Conservation (phyloP, 139 green algal species). For the Tetratostichococcus sp. region DNA sequence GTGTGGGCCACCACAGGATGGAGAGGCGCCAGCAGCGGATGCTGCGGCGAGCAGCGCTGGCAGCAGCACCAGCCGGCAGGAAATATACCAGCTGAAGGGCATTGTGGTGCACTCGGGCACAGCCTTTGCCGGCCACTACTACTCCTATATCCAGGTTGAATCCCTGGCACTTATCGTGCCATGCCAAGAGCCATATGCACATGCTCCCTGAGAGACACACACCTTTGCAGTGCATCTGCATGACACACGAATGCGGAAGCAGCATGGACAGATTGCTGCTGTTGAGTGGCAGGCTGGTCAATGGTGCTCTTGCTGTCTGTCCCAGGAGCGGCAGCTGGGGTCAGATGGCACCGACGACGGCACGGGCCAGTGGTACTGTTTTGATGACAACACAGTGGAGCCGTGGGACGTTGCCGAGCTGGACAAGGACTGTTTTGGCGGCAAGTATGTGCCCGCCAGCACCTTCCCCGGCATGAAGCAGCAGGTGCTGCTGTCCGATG, state of each 20-base stretch:
- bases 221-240: no score
- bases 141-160: slow-evolving; percentile 84
- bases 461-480: not conserved
- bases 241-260: no score
- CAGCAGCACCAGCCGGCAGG: slow-evolving; percentile 21
- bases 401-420: slow-evolving; percentile 66
- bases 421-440: slow-evolving; percentile 86
- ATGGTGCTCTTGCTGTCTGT: no score
- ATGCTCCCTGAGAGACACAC: no score
- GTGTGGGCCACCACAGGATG: slow-evolving; percentile 4
- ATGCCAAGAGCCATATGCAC: no score
- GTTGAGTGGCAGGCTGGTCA: no score
- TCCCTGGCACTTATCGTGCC: no score
- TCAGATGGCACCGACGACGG: not conserved
- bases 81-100: slow-evolving; percentile 80
- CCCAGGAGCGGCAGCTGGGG: not conserved
- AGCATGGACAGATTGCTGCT: no score
- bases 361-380: slow-evolving; percentile 65
- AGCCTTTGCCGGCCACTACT: slow-evolving; percentile 93
- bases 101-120: slow-evolving; percentile 90
- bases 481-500: not conserved
- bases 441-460: slow-evolving; percentile 32
- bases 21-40: not conserved
- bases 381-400: slow-evolving; percentile 82
- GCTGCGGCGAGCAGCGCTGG: not conserved